Evolutionary conservation across 768 basidiomycete species (phyloP).

Genomic region (Stropharia rugosoannulata): DNA sequence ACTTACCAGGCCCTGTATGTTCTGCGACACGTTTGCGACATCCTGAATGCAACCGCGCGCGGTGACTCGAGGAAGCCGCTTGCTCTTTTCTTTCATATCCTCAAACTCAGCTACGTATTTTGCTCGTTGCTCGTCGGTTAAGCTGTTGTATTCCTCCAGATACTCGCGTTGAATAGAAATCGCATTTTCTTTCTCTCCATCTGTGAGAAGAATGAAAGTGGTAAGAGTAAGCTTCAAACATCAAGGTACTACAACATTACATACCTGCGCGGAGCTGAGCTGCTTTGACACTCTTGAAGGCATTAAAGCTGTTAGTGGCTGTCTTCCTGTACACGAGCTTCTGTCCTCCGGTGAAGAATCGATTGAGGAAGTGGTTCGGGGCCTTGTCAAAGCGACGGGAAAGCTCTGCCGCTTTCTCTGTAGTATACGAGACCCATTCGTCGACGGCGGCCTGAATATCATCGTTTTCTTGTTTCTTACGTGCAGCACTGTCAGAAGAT

Average conservation of each 20-base stretch:
- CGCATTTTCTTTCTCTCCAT: too few species aligned
- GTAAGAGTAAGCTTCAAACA: too few species aligned
- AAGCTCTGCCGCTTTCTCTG: not conserved
- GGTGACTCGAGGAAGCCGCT: not conserved
- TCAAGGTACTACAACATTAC: too few species aligned
- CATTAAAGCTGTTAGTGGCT: slow-evolving; percentile 3
- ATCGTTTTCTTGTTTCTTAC: not conserved
- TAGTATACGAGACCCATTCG: slow-evolving; percentile 1
- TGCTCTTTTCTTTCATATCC: not conserved
- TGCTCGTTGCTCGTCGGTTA: not conserved
- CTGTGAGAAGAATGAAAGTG: too few species aligned
- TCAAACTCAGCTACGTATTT: not conserved
- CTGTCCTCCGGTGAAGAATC: slow-evolving; percentile 1
- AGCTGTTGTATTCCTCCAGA: slow-evolving; percentile 8
- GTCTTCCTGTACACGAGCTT: not conserved
- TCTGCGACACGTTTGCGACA: slow-evolving; percentile 6
- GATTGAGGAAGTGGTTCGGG: slow-evolving; percentile 3
- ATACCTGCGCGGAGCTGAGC: slow-evolving; percentile 1
- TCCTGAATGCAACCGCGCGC: slow-evolving; percentile 1
- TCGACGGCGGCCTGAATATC: not conserved
- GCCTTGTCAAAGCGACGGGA: slow-evolving; percentile 1
- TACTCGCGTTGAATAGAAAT: not conserved
- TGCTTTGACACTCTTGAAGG: slow-evolving; percentile 5
- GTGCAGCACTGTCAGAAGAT: not conserved
- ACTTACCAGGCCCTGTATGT: slow-evolving; percentile 10